Evolutionary conservation across 805 yeast genomes (phyloP).

Genomic region (Scheffersomyces amazonensis): DNA sequence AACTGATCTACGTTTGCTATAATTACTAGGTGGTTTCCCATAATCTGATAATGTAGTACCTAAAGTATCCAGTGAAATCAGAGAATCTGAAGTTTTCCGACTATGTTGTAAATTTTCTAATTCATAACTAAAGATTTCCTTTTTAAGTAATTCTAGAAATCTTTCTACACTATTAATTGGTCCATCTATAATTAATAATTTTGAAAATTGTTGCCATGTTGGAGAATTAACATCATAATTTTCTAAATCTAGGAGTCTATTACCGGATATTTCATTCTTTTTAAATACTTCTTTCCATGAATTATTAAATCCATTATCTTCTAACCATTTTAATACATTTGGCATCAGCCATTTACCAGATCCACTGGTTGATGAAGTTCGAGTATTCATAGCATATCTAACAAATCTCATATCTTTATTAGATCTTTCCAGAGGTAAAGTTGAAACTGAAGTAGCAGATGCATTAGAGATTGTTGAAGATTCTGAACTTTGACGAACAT

Average conservation of each 20-base stretch:
- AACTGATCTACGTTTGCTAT: slow-evolving; percentile 10
- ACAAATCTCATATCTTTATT: slow-evolving; percentile 40
- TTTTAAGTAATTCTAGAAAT: slow-evolving; percentile 22
- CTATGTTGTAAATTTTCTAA: background rate
- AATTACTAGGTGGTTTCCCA: background rate
- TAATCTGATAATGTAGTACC: background rate
- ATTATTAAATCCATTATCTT: slow-evolving; percentile 61
- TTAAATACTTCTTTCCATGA: slow-evolving; percentile 71
- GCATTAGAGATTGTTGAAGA: slow-evolving; percentile 30
- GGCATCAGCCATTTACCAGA: slow-evolving; percentile 70
- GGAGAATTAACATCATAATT: slow-evolving; percentile 54
- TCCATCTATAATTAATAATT: slow-evolving; percentile 35
- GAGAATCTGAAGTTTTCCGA: slow-evolving; percentile 12
- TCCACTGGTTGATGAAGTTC: slow-evolving; percentile 14
- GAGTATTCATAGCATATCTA: slow-evolving; percentile 41
- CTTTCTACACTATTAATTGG: slow-evolving; percentile 54
- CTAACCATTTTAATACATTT: slow-evolving; percentile 70
- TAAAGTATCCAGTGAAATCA: slow-evolving; percentile 7
- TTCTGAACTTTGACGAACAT: slow-evolving; percentile 32
- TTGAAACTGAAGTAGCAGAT: slow-evolving; percentile 28
- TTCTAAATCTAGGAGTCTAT: slow-evolving; percentile 61
- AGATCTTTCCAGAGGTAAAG: slow-evolving; percentile 20
- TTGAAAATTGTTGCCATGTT: slow-evolving; percentile 45
- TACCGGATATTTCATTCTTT: slow-evolving; percentile 56
- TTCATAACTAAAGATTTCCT: slow-evolving; percentile 10